Base-by-base conservation (phyloP, 1,284 basidiomycete genomes). In the Marasmius sp. region DNA sequence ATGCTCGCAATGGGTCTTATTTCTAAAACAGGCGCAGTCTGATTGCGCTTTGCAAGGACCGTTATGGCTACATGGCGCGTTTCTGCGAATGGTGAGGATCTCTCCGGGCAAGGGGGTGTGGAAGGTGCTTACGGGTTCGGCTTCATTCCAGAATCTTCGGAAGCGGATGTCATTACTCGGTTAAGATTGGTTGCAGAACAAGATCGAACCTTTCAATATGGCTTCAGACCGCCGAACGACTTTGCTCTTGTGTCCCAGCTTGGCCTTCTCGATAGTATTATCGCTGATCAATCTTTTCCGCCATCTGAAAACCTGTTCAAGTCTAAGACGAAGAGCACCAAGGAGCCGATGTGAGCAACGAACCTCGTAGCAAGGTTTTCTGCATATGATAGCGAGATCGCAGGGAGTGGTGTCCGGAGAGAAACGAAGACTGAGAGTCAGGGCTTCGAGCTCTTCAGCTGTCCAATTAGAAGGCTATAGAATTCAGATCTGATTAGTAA, bases 321-420 rank as follows among this genome's bases (percentile, higher is more conserved):
- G 38, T n/a, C 50, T 20, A 20, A 47, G n/a, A 59, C 20, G 22
- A 12, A 41, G 20, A 9, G 45, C 11, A n/a, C 7, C 12, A 14
- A 16, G 52, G 16, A 20, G 27, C 22, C 53, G 10, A 9, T 49
- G 14, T 58, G n/a, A 37, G 16, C 16, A 5, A n/a, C 59, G 14
- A 64, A 80, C 83, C 71, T 85, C 80, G 14, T 67, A 70, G 61
- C 83, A 85, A 5, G 75, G 75, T 61, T 77, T 80, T 8, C 71
- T 71, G 63, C 78, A 79, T 7, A 85, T 72, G 0, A 69, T 64
- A 0, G 80, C 78, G 0, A 84, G 66, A 58, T 81, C 75, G 61
- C 83, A 85, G 0, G 82, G 77, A 0, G 64, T 62, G 7, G 73
- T 68, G 49, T 81, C 77, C 1, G 78, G 77, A 1, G 73, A 67